These are phyloP conservation scores for Ceriops tagal DNA, from an alignment of 345 rosid species.

Conservation along the genomic window DNA sequence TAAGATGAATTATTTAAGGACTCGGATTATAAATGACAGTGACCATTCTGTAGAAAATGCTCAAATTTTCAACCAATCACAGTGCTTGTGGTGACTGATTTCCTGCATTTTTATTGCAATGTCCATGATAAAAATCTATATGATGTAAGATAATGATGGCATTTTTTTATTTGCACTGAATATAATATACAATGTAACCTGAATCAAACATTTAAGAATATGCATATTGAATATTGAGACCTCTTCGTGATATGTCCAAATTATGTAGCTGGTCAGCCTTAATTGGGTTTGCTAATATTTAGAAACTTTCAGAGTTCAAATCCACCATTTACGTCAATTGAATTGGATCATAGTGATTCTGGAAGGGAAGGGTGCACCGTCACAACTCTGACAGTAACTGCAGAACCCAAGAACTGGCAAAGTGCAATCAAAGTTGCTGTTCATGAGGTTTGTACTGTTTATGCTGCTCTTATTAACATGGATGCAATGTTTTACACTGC, in stretches of 20 bases:
- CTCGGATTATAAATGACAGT: background rate
- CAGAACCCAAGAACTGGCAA: slow-evolving; percentile 98
- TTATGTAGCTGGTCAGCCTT: slow-evolving; percentile 13
- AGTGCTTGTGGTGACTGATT: background rate
- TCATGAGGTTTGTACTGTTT: slow-evolving; percentile 68
- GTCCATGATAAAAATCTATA: background rate
- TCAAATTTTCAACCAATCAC: background rate
- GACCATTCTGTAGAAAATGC: background rate
- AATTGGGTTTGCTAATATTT: slow-evolving; percentile 23
- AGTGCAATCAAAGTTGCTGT: slow-evolving; percentile 93
- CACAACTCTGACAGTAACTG: slow-evolving; percentile 96
- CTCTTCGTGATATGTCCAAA: background rate
- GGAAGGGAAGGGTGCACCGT: slow-evolving; percentile 99
- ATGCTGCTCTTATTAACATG: slow-evolving; percentile 10
- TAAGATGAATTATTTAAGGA: background rate
- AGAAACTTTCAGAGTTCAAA: slow-evolving; percentile 81
- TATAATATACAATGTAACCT: background rate
- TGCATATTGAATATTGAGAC: background rate
- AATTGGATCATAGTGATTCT: slow-evolving; percentile 99
- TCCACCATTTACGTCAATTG: slow-evolving; percentile 97
- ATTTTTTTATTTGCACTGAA: background rate
- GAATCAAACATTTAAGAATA: background rate
- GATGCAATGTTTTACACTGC: too few relatives aligned
- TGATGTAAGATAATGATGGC: background rate
- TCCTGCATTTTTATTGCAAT: background rate